Percentiles rank a stretch among this genome's conserved stretches.
phyloP scores from a whole-genome alignment of 768 basidiomycete species.

The Auriscalpium microsporum region DNA sequence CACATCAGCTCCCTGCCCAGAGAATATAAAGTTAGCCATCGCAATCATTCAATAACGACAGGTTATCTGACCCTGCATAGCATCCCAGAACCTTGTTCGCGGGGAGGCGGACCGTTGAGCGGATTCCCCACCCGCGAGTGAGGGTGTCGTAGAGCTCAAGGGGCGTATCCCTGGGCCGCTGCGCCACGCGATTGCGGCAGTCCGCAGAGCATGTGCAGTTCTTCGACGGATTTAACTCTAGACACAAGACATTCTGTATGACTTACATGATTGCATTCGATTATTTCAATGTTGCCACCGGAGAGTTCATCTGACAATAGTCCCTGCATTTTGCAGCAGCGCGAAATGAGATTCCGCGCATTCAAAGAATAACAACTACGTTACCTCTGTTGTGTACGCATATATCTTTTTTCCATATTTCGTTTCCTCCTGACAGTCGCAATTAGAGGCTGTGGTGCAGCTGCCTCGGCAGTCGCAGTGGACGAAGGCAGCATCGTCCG shows the following conservation, averaged over 20 bases:
- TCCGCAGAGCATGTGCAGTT: slow-evolving; percentile 38
- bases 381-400: slow-evolving; percentile 38
- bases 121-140: slow-evolving; percentile 57
- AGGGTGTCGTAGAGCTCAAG: slow-evolving; percentile 62
- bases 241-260: background rate
- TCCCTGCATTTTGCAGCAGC: slow-evolving; percentile 25
- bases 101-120: slow-evolving; percentile 33
- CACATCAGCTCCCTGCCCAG: slow-evolving; percentile 37
- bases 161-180: slow-evolving; percentile 44
- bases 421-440: slow-evolving; percentile 43
- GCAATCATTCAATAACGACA: background rate
- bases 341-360: background rate
- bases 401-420: slow-evolving; percentile 21
- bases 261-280: slow-evolving; percentile 59
- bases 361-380: background rate
- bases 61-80: slow-evolving; percentile 50
- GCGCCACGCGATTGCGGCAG: slow-evolving; percentile 57
- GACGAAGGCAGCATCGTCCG: slow-evolving; percentile 28
- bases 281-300: slow-evolving; percentile 35
- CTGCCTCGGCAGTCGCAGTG: slow-evolving; percentile 33
- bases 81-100: slow-evolving; percentile 57
- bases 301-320: slow-evolving; percentile 38
- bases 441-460: slow-evolving; percentile 28
- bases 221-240: background rate
- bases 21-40: slow-evolving; percentile 1